phyloP scores from a whole-genome alignment of 805 yeast species.

The Candida coleopterorum region DNA sequence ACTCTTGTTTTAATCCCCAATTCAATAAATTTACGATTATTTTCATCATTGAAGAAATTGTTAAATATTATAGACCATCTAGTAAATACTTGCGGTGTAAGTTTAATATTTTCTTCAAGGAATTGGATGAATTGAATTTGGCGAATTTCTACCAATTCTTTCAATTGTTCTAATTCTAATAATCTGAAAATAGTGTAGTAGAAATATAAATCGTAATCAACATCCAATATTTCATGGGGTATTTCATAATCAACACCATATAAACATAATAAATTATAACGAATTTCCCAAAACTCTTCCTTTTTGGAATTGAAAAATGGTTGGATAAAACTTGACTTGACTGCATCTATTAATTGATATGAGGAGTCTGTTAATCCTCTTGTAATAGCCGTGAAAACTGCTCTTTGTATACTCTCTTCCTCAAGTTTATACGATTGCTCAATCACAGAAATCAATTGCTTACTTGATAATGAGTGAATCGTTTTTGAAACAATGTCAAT shows the following conservation, averaged over 20 bases:
- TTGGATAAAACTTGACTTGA: conserved; percentile 9
- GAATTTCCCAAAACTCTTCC: conserved; percentile 40
- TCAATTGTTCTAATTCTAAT: conserved; percentile 37
- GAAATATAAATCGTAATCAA: conserved; percentile 13
- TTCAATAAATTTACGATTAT: conserved; percentile 23
- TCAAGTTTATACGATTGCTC: conserved; percentile 2
- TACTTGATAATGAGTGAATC: conserved; percentile 42
- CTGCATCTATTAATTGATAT: conserved; percentile 14
- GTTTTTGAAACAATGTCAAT: conserved; percentile 34
- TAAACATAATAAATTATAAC: conserved; percentile 43
- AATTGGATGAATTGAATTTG: conserved; percentile 12
- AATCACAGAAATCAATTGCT: conserved; percentile 27
- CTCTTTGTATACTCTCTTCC: conserved; percentile 6
- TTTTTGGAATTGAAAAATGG: conserved; percentile 13
- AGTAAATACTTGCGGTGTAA: conserved; percentile 19
- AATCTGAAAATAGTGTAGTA: conserved; percentile 45
- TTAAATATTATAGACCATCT: conserved; percentile 57
- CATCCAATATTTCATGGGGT: conserved; percentile 12
- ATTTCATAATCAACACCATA: conserved; percentile 23
- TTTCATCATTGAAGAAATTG: conserved; percentile 22
- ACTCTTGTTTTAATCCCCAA: conserved; percentile 15
- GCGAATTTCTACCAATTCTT: conserved; percentile 5
- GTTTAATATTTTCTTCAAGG: conserved; percentile 10
- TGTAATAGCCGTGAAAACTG: conserved; percentile 19
- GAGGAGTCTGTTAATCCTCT: conserved; percentile 39